Evolutionary conservation across 2,329 filamentous ascomycete genomes (phyloP).

Genomic region (Helminthosporium solani): DNA sequence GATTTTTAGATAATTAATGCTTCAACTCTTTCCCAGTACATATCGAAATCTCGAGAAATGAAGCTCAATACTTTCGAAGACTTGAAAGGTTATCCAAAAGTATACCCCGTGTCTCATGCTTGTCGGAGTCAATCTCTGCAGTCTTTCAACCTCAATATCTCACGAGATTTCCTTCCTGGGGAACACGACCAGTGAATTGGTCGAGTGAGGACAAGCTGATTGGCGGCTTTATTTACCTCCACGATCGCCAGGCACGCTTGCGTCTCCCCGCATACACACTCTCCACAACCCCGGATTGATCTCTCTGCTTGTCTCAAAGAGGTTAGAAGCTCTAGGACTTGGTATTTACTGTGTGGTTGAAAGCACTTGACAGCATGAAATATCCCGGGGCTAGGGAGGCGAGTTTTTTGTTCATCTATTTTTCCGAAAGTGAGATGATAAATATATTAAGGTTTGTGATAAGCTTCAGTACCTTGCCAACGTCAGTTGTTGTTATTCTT

Average conservation of each 20-base stretch:
- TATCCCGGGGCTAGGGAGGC: neutral
- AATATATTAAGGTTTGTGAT: neutral
- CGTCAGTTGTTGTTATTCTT: too few species aligned
- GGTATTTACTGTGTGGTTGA: neutral
- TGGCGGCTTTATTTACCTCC: slow-evolving; percentile 1
- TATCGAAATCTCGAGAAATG: too few species aligned
- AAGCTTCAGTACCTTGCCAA: too few species aligned
- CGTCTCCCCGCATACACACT: neutral
- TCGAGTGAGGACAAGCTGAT: neutral
- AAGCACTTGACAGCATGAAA: neutral
- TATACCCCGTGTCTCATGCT: too few species aligned
- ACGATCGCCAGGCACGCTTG: neutral
- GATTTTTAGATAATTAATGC: too few species aligned
- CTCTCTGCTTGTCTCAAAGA: neutral
- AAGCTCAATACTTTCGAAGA: too few species aligned
- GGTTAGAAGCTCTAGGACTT: neutral
- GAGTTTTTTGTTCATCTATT: neutral
- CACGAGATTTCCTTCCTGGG: too few species aligned
- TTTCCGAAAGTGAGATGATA: neutral
- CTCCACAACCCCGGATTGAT: neutral
- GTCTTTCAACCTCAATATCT: too few species aligned
- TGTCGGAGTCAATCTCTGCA: too few species aligned
- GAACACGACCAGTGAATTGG: too few species aligned
- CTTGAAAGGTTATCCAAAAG: too few species aligned
- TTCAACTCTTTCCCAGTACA: too few species aligned